Base-by-base conservation (phyloP, 805 yeast genomes). In the Phaffomyces antillensis region DNA sequence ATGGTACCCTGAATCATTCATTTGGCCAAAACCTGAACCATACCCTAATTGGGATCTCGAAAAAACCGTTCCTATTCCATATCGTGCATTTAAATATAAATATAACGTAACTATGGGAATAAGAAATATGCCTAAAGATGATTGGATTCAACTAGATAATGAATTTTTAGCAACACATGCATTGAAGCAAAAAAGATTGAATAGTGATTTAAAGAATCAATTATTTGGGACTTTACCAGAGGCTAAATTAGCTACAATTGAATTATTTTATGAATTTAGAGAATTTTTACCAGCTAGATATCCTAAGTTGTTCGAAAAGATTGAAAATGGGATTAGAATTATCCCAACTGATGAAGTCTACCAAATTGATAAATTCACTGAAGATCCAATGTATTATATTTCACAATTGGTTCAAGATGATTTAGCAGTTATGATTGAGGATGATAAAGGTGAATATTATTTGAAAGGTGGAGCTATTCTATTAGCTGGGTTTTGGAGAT, bases 91-190 rank as follows among this genome's bases (percentile, higher is more conserved):
- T 64, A 79, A 72, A 56, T 82, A 78, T 60, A 77, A 75, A 47
- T 81, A 81, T 56, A 72, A 66, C 52, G 72, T 81, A 40, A 81
- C 82, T 23, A 81, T 81, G 88, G 88, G 87, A 7, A 80, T 81
- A 37, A 65, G 87, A 50, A 66, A 65, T 46, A 74, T 80, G 83
- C 76, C 78, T 40, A 75, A 74, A 71, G 65, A 75, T 43, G 67
- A 67, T 41, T 81, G 88, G 88, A 75, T 81, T 49, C 83, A 81
- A 56, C 66, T 82, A 46, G 87, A 81, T 59, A 79, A 77, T 48
- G 81, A 81, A 61, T 82, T 84, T 83, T 51, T 53, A 43, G 72
- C 72, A 48, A 81, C 59, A 52, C 85, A 81, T 56, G 54, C 70
- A 20, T 65, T 73, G 37, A 82, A 81, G 58, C 50, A 75, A 38